A percentile compares a stretch with the other conserved stretches of the same genome.
These are phyloP conservation scores for Lecanicillium sp. DNA, from an alignment of 2,329 filamentous ascomycete species.

Conservation along the genomic window DNA sequence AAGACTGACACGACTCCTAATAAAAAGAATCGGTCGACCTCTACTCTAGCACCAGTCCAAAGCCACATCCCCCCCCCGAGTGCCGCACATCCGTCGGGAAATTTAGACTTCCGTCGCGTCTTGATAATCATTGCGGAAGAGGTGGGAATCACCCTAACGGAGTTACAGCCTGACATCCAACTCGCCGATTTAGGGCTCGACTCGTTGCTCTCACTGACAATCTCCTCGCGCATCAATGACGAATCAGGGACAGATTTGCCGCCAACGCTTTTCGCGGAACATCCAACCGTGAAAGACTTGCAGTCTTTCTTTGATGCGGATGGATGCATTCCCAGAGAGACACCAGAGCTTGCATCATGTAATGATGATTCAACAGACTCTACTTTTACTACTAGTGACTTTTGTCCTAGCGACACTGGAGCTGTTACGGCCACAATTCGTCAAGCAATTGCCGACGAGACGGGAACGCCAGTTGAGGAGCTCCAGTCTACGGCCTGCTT, in stretches of 20 bases:
- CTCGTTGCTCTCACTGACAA: background rate
- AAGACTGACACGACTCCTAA: too few relatives aligned
- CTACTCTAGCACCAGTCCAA: constrained; percentile 2
- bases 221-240: too few relatives aligned
- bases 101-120: background rate
- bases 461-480: constrained; percentile 6
- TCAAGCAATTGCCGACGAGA: constrained; percentile 14
- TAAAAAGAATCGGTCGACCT: background rate
- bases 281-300: background rate
- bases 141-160: background rate
- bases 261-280: background rate
- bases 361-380: too few relatives aligned
- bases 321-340: constrained; percentile 1
- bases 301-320: background rate
- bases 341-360: background rate
- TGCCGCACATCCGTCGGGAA: background rate
- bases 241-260: background rate
- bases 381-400: background rate
- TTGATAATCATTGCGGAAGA: background rate
- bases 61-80: background rate
- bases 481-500: constrained; percentile 5
- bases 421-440: background rate
- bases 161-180: background rate
- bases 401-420: background rate
- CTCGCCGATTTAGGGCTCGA: background rate